Conservation (phyloP, 352 stramenopile genomes). For the Phytopythium boreale region DNA sequence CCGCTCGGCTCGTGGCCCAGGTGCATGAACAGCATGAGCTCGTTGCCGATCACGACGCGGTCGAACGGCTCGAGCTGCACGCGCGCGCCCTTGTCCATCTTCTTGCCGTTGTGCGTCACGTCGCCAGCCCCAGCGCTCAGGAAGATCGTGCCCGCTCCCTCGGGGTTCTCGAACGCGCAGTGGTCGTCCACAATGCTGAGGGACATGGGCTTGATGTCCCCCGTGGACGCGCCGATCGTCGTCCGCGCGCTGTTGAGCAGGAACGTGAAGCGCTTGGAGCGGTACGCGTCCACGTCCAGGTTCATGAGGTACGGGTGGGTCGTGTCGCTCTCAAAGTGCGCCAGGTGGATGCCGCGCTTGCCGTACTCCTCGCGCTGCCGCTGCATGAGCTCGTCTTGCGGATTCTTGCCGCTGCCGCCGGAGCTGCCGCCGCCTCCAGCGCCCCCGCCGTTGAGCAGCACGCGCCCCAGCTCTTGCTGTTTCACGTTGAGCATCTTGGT, state of each 20-base stretch:
- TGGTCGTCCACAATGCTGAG: conserved; percentile 89
- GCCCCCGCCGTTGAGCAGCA: conserved; percentile 47
- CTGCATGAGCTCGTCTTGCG: conserved; percentile 85
- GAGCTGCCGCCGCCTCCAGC: conserved; percentile 13
- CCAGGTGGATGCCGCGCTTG: conserved; percentile 86
- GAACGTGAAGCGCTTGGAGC: conserved; percentile 92
- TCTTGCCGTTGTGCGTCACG: conserved; percentile 86
- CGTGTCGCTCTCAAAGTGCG: conserved; percentile 87
- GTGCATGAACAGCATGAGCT: conserved; percentile 86
- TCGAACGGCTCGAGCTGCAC: conserved; percentile 60
- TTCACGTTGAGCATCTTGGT: conserved; percentile 65
- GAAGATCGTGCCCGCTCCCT: conserved; percentile 23
- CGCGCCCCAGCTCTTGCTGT: conserved; percentile 67
- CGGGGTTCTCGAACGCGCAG: conserved; percentile 70
- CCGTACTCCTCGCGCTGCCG: conserved; percentile 89
- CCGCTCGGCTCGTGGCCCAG: conserved; percentile 37
- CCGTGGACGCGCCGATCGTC: conserved; percentile 51
- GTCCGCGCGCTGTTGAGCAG: conserved; percentile 62
- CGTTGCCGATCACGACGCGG: conserved; percentile 81
- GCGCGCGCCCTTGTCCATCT: conserved; percentile 40
- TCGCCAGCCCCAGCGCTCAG: conserved; percentile 77
- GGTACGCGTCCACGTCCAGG: conserved; percentile 92
- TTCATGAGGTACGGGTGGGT: conserved; percentile 90
- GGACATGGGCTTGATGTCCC: conserved; percentile 91
- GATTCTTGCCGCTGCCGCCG: conserved; percentile 34